A percentile compares a stretch with the other conserved stretches of the same genome.
Evolutionary conservation across 768 basidiomycete genomes (phyloP).

Genomic region (Suillus alpinus): DNA sequence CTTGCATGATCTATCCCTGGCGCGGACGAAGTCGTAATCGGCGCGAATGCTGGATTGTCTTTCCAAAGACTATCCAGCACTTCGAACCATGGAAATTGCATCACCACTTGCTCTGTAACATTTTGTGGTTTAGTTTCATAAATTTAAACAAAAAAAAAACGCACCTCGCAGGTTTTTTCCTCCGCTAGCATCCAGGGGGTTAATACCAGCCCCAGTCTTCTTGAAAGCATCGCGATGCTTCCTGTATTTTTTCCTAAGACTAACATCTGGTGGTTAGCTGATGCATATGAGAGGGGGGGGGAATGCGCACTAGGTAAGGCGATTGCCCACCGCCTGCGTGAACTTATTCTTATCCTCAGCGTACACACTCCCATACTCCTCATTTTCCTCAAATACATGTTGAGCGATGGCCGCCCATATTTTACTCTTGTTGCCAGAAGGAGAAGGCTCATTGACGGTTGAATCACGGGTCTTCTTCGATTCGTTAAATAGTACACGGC

Average conservation of each 20-base stretch:
- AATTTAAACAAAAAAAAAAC: too few relatives aligned
- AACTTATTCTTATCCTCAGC: too few relatives aligned
- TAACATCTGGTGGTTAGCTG: background rate
- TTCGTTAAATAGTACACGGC: background rate
- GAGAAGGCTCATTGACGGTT: background rate
- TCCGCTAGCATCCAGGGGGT: background rate
- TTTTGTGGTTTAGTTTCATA: background rate
- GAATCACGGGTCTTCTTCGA: background rate
- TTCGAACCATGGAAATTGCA: background rate
- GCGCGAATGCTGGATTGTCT: background rate
- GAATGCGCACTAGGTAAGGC: too few relatives aligned
- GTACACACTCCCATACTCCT: too few relatives aligned
- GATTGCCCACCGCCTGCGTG: too few relatives aligned
- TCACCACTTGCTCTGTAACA: background rate
- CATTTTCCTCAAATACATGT: too few relatives aligned
- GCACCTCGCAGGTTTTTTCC: too few relatives aligned
- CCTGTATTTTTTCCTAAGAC: background rate
- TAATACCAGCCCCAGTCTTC: background rate
- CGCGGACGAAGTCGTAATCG: background rate
- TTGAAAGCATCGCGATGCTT: background rate
- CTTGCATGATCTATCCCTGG: background rate
- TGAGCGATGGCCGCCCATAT: too few relatives aligned
- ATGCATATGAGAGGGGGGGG: too few relatives aligned
- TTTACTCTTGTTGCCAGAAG: background rate
- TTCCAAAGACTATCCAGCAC: slow-evolving; percentile 1